Conservation (phyloP, 2,329 filamentous ascomycete species). For the Aureobasidium sp. region DNA sequence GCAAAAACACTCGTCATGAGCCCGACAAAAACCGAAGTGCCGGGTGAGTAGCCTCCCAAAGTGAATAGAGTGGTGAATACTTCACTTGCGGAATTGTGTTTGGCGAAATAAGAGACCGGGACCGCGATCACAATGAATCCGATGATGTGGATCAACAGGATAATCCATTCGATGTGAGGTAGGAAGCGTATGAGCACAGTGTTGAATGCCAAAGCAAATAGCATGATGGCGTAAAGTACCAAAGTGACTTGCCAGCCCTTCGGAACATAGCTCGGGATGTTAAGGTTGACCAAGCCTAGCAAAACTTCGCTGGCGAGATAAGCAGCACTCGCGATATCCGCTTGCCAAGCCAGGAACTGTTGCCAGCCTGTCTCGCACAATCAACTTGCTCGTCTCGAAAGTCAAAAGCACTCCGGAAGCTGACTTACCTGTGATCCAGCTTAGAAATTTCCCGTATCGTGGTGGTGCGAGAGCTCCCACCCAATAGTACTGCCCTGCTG, state of each 20-base stretch:
- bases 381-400: neutral
- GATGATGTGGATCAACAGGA: conserved; percentile 13
- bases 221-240: conserved; percentile 27
- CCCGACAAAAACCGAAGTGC: neutral
- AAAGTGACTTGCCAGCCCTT: conserved; percentile 33
- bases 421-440: conserved; percentile 39
- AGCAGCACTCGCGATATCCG: neutral
- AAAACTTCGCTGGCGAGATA: neutral
- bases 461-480: conserved; percentile 37
- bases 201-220: conserved; percentile 33
- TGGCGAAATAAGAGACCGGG: conserved; percentile 22
- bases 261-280: conserved; percentile 26
- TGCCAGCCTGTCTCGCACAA: neutral
- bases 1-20: neutral
- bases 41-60: neutral
- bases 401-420: conserved; percentile 9
- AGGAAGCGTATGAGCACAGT: conserved; percentile 31
- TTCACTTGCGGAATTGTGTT: conserved; percentile 19
- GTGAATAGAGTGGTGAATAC: conserved; percentile 19
- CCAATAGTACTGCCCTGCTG: conserved; percentile 32
- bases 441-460: conserved; percentile 33
- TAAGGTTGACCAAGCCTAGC: conserved; percentile 25
- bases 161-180: conserved; percentile 32
- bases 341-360: neutral
- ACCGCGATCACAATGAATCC: conserved; percentile 15